Evolutionary conservation across 768 basidiomycete species (phyloP).

Genomic region (Naganishia vaughanmartiniae): DNA sequence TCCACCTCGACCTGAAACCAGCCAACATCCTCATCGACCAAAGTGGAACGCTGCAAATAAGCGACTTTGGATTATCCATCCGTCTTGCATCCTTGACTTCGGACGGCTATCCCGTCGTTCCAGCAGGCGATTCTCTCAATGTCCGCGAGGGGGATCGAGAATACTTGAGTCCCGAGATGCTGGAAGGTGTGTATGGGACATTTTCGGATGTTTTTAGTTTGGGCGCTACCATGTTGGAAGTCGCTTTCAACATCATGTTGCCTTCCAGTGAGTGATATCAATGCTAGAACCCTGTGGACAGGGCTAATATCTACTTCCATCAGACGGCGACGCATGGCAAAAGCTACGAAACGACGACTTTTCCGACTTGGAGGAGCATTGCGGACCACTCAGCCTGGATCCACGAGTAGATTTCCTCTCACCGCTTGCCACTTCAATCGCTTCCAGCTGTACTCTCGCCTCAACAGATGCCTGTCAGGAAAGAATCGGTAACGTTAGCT

Average conservation of each 20-base stretch:
- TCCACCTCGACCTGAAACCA: slow-evolving; percentile 96
- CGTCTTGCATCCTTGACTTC: slow-evolving; percentile 56
- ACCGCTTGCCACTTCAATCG: slow-evolving; percentile 20
- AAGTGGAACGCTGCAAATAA: slow-evolving; percentile 89
- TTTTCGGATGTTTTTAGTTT: slow-evolving; percentile 97
- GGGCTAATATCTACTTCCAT: slow-evolving; percentile 49
- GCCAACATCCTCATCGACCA: slow-evolving; percentile 91
- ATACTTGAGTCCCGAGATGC: slow-evolving; percentile 93
- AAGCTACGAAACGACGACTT: slow-evolving; percentile 87
- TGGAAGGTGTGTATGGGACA: slow-evolving; percentile 85
- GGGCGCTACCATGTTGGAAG: slow-evolving; percentile 93
- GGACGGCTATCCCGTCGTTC: slow-evolving; percentile 59
- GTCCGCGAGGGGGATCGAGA: slow-evolving; percentile 89
- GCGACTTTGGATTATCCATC: slow-evolving; percentile 97
- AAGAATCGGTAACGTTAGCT: slow-evolving; percentile 2
- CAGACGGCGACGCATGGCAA: slow-evolving; percentile 90
- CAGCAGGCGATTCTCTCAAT: not conserved
- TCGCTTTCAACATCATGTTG: slow-evolving; percentile 90
- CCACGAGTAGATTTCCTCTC: not conserved
- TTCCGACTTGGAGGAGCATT: slow-evolving; percentile 64
- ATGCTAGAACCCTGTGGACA: not conserved
- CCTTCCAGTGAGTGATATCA: slow-evolving; percentile 68
- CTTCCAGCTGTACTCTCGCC: slow-evolving; percentile 21
- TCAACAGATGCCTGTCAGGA: slow-evolving; percentile 3
- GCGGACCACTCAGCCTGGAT: not conserved